A percentile compares a stretch with the other conserved stretches of the same genome.
Evolutionary conservation across 805 yeast species (phyloP).

Genomic region (Cyberlindnera amylophila): DNA sequence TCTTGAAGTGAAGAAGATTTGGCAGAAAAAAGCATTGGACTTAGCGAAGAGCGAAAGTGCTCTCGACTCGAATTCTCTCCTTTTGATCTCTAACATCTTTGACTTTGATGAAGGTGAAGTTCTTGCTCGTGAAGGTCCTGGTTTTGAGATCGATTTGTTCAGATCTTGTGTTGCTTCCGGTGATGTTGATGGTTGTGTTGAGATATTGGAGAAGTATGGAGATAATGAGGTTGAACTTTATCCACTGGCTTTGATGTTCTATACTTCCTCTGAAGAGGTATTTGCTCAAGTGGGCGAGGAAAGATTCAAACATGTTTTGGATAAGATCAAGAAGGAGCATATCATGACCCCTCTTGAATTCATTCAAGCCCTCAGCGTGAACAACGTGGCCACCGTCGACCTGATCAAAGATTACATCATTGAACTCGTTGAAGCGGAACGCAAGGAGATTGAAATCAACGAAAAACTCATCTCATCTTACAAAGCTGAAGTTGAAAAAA

Average conservation of each 20-base stretch:
- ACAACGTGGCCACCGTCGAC: constrained; percentile 66
- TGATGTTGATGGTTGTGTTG: constrained; percentile 54
- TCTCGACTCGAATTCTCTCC: constrained; percentile 52
- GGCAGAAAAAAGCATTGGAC: constrained; percentile 63
- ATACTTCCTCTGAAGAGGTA: constrained; percentile 51
- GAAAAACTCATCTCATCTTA: constrained; percentile 63
- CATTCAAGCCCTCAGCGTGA: constrained; percentile 60
- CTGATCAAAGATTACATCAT: constrained; percentile 65
- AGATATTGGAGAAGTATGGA: constrained; percentile 57
- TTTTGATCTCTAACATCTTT: constrained; percentile 39
- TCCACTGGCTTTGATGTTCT: constrained; percentile 58
- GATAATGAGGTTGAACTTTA: constrained; percentile 60
- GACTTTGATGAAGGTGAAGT: constrained; percentile 48
- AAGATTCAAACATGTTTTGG: constrained; percentile 45
- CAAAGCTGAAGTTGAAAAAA: constrained; percentile 57
- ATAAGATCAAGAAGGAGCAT: constrained; percentile 46
- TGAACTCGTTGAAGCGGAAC: constrained; percentile 54
- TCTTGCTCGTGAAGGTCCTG: constrained; percentile 30
- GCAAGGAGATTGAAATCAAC: constrained; percentile 66
- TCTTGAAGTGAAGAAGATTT: constrained; percentile 37
- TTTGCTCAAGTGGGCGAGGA: constrained; percentile 49
- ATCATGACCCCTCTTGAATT: constrained; percentile 73
- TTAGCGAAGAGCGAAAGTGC: constrained; percentile 45
- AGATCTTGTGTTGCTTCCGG: constrained; percentile 57
- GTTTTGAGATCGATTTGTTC: constrained; percentile 51